These are phyloP conservation scores for Epithemia pelagica DNA, from an alignment of 108 stramenopile species.

Conservation along the genomic window DNA sequence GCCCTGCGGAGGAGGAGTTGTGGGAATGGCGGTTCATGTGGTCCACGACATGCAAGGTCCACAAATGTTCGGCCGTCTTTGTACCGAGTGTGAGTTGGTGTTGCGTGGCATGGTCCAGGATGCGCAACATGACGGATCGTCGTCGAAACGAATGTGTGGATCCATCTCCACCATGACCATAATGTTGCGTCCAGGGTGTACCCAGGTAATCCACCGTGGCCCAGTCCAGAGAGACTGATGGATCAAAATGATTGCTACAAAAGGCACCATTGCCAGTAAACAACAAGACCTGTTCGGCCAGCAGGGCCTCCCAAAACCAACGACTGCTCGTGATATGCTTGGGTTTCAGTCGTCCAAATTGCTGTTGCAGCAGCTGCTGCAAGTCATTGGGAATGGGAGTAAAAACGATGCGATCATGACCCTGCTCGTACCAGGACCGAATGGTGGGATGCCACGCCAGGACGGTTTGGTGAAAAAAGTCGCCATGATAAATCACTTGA, in stretches of 20 bases:
- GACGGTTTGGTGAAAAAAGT: slow-evolving; percentile 28
- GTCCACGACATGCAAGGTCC: slow-evolving; percentile 26
- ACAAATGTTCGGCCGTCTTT: slow-evolving; percentile 24
- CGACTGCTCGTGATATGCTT: slow-evolving; percentile 31
- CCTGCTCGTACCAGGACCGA: neutral
- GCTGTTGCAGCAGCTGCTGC: neutral
- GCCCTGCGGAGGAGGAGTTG: neutral
- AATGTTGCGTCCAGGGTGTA: slow-evolving; percentile 19
- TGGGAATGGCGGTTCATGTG: slow-evolving; percentile 9
- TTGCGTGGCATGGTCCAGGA: slow-evolving; percentile 3
- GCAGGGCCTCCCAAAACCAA: slow-evolving; percentile 44
- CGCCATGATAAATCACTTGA: slow-evolving; percentile 38
- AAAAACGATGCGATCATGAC: slow-evolving; percentile 23
- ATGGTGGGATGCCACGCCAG: slow-evolving; percentile 23
- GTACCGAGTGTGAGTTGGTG: neutral
- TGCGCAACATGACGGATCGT: slow-evolving; percentile 34
- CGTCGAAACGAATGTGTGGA: slow-evolving; percentile 33
- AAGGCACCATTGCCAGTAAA: slow-evolving; percentile 51
- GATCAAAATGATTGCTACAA: slow-evolving; percentile 28
- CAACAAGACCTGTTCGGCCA: slow-evolving; percentile 37
- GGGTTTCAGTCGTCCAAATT: slow-evolving; percentile 14
- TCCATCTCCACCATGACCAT: slow-evolving; percentile 39
- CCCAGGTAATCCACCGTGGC: slow-evolving; percentile 27
- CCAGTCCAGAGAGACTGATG: slow-evolving; percentile 11
- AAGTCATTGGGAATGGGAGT: slow-evolving; percentile 28